These are phyloP conservation scores for Ogataea polymorpha DNA, from an alignment of 805 yeast genomes.

Conservation along the genomic window DNA sequence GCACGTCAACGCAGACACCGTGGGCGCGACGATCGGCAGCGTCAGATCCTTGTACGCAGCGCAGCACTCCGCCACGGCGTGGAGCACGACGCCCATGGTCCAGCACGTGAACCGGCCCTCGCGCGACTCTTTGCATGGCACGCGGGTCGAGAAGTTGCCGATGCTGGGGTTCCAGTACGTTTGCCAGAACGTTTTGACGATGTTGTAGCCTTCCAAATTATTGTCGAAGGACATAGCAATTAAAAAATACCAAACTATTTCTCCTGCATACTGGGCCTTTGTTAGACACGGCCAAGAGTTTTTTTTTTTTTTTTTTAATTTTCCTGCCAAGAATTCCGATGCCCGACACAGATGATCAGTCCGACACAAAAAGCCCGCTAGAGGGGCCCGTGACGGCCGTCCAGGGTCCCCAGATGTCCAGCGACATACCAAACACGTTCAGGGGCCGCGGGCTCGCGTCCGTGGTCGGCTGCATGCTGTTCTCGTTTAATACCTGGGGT, in stretches of 20 bases:
- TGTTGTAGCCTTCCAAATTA: slow-evolving; percentile 36
- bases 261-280: too few species aligned
- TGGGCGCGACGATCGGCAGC: slow-evolving; percentile 51
- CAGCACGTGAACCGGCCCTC: slow-evolving; percentile 59
- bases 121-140: slow-evolving; percentile 43
- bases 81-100: slow-evolving; percentile 65
- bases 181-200: slow-evolving; percentile 41
- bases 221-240: slow-evolving; percentile 25
- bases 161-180: slow-evolving; percentile 38
- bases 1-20: slow-evolving; percentile 44
- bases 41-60: slow-evolving; percentile 50
- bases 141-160: slow-evolving; percentile 38
- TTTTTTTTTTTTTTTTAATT: neutral
- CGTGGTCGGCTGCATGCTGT: slow-evolving; percentile 44
- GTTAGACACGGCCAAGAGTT: too few species aligned
- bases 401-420: neutral
- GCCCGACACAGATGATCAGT: neutral
- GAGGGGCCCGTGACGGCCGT: neutral
- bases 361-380: neutral
- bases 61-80: slow-evolving; percentile 65
- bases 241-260: neutral
- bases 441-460: slow-evolving; percentile 58
- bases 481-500: slow-evolving; percentile 70
- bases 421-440: slow-evolving; percentile 57
- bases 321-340: neutral